Evolutionary conservation across 495 filamentous ascomycete genomes (phyloP).

Genomic region (Aspergillus homomorphus): DNA sequence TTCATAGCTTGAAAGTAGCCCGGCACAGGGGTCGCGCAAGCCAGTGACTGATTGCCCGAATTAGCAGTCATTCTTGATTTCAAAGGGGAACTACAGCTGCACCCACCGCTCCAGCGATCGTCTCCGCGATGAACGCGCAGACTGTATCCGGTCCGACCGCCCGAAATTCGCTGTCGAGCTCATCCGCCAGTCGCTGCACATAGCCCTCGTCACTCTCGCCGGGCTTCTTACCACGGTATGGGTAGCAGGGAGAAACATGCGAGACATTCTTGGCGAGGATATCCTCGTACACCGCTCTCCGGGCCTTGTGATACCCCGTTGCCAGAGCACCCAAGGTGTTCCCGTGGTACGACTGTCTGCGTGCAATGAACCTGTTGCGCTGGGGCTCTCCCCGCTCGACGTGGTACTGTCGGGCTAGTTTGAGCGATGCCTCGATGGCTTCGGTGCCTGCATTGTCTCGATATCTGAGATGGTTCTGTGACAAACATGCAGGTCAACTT

Average conservation of each 20-base stretch:
- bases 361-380: constrained; percentile 59
- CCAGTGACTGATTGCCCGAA: constrained; percentile 42
- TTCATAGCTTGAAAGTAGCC: constrained; percentile 66
- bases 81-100: constrained; percentile 6
- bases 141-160: constrained; percentile 68
- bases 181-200: constrained; percentile 57
- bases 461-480: no score
- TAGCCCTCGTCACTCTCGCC: constrained; percentile 48
- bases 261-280: constrained; percentile 59
- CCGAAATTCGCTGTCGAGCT: constrained; percentile 74
- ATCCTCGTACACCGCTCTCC: constrained; percentile 62
- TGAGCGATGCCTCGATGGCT: constrained; percentile 67
- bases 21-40: constrained; percentile 59
- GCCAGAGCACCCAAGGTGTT: constrained; percentile 66
- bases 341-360: constrained; percentile 70
- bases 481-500: constrained; percentile 15
- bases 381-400: constrained; percentile 51
- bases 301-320: constrained; percentile 60
- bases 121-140: constrained; percentile 74
- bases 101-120: constrained; percentile 56
- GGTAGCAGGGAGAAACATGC: constrained; percentile 67
- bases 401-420: constrained; percentile 61
- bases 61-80: background rate
- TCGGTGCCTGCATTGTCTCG: constrained; percentile 53
- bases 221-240: constrained; percentile 54